phyloP scores from a whole-genome alignment of 805 yeast species.

The Phaffomyces thermotolerans region DNA sequence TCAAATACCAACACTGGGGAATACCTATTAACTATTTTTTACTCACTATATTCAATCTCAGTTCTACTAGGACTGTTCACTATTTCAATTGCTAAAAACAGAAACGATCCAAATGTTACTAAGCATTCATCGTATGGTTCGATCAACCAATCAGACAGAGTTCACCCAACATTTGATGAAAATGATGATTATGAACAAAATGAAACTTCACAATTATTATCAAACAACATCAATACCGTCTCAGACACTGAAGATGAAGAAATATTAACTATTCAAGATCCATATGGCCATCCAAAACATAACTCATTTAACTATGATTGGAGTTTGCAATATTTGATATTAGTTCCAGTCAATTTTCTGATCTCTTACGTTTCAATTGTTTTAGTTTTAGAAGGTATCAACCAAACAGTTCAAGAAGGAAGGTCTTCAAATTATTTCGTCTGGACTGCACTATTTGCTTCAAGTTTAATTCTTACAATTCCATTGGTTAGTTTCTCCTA shows the following conservation, averaged over 20 bases:
- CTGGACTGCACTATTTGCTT: constrained; percentile 27
- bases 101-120: constrained; percentile 1
- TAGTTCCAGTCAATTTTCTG: constrained; percentile 59
- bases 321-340: constrained; percentile 62
- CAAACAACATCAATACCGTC: constrained; percentile 12
- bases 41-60: constrained; percentile 38
- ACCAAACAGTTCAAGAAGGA: constrained; percentile 69
- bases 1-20: constrained; percentile 42
- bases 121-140: neutral
- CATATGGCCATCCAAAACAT: constrained; percentile 16
- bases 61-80: constrained; percentile 44
- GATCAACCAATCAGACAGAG: neutral
- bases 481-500: constrained; percentile 66
- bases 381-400: constrained; percentile 53
- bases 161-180: constrained; percentile 3
- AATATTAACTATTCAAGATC: constrained; percentile 2
- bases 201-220: constrained; percentile 29
- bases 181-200: constrained; percentile 18
- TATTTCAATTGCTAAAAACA: constrained; percentile 26
- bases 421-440: constrained; percentile 33
- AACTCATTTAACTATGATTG: constrained; percentile 64
- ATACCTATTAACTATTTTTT: constrained; percentile 40
- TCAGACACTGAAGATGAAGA: constrained; percentile 9
- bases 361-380: constrained; percentile 45
- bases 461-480: constrained; percentile 32